Percentiles rank a stretch among this genome's conserved stretches.
These are phyloP conservation scores for Mortierella sp. DNA, from an alignment of 371 early-diverging fungal genomes.

Conservation along the genomic window DNA sequence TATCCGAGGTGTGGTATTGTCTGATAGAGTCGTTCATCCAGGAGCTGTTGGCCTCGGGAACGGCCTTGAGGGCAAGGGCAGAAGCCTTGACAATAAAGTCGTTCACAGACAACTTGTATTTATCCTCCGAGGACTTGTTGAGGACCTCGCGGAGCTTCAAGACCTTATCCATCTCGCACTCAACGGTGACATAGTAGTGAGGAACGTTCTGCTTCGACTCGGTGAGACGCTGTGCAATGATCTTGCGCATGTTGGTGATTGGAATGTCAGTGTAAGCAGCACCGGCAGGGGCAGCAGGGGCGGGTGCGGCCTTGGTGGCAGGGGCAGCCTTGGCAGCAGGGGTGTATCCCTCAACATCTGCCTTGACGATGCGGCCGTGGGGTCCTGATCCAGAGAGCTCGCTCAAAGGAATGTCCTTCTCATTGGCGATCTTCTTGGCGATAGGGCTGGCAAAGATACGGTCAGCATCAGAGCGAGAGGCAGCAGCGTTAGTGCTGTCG, in stretches of 20 bases:
- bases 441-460: conserved; percentile 91
- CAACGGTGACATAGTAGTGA: conserved; percentile 96
- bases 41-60: conserved; percentile 96
- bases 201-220: conserved; percentile 92
- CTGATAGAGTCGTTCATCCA: conserved; percentile 96
- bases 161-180: conserved; percentile 90
- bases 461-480: conserved; percentile 64
- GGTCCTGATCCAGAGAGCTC: conserved; percentile 92
- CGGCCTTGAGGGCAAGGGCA: conserved; percentile 89
- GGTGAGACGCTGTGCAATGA: conserved; percentile 86
- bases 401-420: conserved; percentile 82
- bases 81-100: conserved; percentile 98
- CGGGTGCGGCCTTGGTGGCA: conserved; percentile 57
- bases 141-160: conserved; percentile 88
- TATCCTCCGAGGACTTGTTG: conserved; percentile 87
- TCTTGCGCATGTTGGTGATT: conserved; percentile 92
- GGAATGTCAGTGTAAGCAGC: conserved; percentile 85
- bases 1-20: conserved; percentile 93
- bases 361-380: conserved; percentile 89
- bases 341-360: conserved; percentile 86
- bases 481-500: conserved; percentile 55
- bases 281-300: conserved; percentile 63
- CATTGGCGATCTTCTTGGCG: conserved; percentile 90
- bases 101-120: conserved; percentile 97
- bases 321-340: conserved; percentile 58